Conservation (phyloP, 2,329 filamentous ascomycete species). For the Thelonectria olida region DNA sequence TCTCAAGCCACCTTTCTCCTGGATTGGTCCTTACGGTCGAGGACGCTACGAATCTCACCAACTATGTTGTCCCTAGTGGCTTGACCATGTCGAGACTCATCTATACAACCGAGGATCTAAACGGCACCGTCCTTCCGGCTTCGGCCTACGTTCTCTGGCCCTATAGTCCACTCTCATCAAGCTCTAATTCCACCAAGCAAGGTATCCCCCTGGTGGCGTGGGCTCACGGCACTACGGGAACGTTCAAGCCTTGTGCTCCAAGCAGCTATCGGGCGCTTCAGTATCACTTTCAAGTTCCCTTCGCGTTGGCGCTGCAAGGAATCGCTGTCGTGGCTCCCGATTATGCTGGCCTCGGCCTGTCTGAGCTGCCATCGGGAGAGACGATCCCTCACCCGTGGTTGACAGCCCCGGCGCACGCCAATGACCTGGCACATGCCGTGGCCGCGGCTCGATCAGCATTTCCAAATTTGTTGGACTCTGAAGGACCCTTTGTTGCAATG, state of each 20-base stretch:
- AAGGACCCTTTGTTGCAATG: background rate
- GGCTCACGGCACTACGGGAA: constrained; percentile 17
- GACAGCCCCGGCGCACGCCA: constrained; percentile 24
- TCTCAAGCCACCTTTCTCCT: background rate
- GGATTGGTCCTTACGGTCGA: background rate
- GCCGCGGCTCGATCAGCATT: constrained; percentile 23
- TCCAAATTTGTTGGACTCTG: background rate
- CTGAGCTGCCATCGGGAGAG: constrained; percentile 18
- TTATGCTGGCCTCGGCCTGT: constrained; percentile 27
- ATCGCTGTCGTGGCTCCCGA: constrained; percentile 28
- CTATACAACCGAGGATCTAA: constrained; percentile 22
- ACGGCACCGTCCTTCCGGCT: constrained; percentile 17
- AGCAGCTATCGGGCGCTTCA: constrained; percentile 26
- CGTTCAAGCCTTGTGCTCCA: constrained; percentile 24
- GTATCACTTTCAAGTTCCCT: constrained; percentile 30
- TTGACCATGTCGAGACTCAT: constrained; percentile 28
- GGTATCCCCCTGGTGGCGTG: background rate
- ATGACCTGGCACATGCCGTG: constrained; percentile 27
- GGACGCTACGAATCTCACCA: constrained; percentile 12
- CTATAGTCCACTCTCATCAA: background rate
- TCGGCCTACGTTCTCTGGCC: constrained; percentile 9
- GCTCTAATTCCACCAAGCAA: background rate
- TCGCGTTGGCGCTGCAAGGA: constrained; percentile 24
- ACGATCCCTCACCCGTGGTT: constrained; percentile 23
- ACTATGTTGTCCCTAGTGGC: constrained; percentile 21